phyloP scores from a whole-genome alignment of 164 flowering plant genomes.

The Macadamia integrifolia region DNA sequence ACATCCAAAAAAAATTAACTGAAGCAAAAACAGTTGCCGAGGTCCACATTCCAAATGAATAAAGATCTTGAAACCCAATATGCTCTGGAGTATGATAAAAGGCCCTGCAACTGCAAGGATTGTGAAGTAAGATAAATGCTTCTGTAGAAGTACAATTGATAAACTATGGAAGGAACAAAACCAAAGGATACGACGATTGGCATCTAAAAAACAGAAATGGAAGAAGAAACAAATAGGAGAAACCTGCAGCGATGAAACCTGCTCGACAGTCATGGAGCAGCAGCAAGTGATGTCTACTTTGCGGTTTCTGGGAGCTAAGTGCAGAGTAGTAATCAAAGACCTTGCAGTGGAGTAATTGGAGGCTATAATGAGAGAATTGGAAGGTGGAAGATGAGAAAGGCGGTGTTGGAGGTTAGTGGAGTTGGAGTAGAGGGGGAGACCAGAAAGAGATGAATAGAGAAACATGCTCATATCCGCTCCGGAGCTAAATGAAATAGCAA shows the following conservation, averaged over 20 bases:
- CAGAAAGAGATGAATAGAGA: conserved; percentile 4
- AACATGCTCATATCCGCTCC: too few species aligned
- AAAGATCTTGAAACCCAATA: conserved; percentile 62
- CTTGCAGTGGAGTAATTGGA: background rate
- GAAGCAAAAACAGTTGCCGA: conserved; percentile 47
- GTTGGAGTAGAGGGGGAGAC: too few species aligned
- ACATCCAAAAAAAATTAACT: too few species aligned
- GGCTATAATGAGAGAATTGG: too few species aligned
- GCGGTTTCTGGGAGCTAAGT: background rate
- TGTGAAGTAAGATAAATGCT: background rate
- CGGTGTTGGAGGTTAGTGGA: too few species aligned
- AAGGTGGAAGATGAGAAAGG: too few species aligned
- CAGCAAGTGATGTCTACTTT: background rate
- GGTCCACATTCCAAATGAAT: conserved; percentile 75
- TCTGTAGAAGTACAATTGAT: background rate
- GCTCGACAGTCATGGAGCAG: conserved; percentile 8
- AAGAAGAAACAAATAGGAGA: background rate
- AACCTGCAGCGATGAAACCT: conserved; percentile 8
- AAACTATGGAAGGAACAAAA: background rate
- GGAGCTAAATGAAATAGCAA: background rate
- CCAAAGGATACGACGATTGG: too few species aligned
- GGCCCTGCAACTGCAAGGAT: too few species aligned
- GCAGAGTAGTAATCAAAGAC: background rate
- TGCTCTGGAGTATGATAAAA: too few species aligned
- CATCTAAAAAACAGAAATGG: background rate